Base-by-base conservation (phyloP, 345 rosid genomes). In the Eucalyptus polyanthemos region DNA sequence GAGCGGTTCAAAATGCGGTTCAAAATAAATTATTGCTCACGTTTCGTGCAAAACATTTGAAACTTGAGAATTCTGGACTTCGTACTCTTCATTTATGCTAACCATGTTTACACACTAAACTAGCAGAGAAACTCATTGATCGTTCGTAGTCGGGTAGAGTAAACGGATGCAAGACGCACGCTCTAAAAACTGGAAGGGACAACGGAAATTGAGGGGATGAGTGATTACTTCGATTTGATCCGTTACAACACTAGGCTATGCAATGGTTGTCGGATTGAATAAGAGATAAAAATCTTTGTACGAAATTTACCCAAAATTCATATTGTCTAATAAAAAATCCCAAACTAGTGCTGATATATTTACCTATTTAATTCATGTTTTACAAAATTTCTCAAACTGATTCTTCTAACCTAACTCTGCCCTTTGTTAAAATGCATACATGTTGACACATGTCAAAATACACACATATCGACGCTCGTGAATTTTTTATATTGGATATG, bases 381-480 rank as follows among this genome's bases (percentile, higher is more conserved):
- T 53, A 8, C 24, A 19, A 19, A 53, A 53, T 2, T 24, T 56
- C 62, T 22, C 62, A 56, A 4, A 56, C 2, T 24, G 62, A 24
- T 56, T 9, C 13, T 56, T 56, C 13, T 56, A 56, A 56, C 29
- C 12, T 24, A 24, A 24, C 29, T 56, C 24, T 24, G 29, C 2
- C 29, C 13, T 24, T 56, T 22, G 60, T 56, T 21, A 56, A 56
- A 22, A 56, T 56, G 27, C 5, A 24, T 56, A 2, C 6, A 24
- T 56, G 27, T 22, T 9, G 13, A 56, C 3, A 56, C 6, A 5
- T 22, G 3, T 56, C 12, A 24, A 56, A 1, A 56, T 56, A 9
- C 13, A 56, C 12, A 22, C 62, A 24, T 56, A 24, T 56, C 0
- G 0, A 24, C 3, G 2, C 13, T 1, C 0, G 6, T 56, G 12